Evolutionary conservation across 2,329 filamentous ascomycete genomes (phyloP).

Genomic region (Fusarium newnesense): DNA sequence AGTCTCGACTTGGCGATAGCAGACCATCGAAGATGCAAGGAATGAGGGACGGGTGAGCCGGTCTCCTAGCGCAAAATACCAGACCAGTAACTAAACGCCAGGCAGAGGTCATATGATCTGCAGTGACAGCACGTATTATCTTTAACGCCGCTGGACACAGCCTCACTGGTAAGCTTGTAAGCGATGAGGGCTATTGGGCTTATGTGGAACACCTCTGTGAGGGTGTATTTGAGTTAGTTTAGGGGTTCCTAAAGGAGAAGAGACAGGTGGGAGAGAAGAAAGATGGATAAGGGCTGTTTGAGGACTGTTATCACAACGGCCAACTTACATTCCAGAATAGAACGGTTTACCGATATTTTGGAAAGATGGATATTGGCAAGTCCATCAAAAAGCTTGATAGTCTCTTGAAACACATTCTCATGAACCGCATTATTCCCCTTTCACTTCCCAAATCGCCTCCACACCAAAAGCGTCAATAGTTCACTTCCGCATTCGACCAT

Average conservation of each 20-base stretch:
- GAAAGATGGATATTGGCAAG: not conserved
- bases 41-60: not conserved
- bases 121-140: not conserved
- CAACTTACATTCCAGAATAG: not conserved
- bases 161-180: not conserved
- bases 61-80: not conserved
- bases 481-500: slow-evolving; percentile 16
- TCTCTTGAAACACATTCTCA: not conserved
- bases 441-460: not conserved
- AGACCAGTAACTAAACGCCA: not conserved
- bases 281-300: not conserved
- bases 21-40: not conserved
- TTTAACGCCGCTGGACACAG: not conserved
- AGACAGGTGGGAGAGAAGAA: not conserved
- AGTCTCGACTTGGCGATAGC: slow-evolving; percentile 3
- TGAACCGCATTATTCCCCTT: not conserved
- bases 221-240: not conserved
- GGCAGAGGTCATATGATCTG: not conserved
- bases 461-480: not conserved
- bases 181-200: not conserved
- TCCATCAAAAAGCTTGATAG: not conserved
- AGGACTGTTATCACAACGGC: not conserved
- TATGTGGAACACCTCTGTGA: not conserved
- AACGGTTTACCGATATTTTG: not conserved
- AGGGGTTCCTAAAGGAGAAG: too few relatives aligned